Evolutionary conservation across 2,329 filamentous ascomycete species (phyloP), one percentile per base, ranked within the genome.

Genomic region (Xylaria sp.): DNA sequence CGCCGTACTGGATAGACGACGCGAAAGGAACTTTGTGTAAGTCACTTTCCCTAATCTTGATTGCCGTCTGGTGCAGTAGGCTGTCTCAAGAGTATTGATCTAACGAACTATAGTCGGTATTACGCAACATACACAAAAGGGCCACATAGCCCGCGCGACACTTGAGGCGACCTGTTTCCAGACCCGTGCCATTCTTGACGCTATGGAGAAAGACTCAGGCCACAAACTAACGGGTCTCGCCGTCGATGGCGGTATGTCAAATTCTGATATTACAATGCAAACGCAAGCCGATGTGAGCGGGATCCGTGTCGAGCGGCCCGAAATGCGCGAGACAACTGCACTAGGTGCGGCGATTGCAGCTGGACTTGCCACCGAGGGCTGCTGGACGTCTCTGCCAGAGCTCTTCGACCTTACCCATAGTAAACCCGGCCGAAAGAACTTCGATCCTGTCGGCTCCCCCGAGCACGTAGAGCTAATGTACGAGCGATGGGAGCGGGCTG

Each of bases 1-100:
- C 93, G 1, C 93, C 93, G 0, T 96, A 97, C 77, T 97, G 93
- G 93, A 94, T 96, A 64, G 92, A 96, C 73, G 91, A 96, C 77
- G 92, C 92, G 19, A 90, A 93, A 75, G 93, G 93, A 61, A 96
- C 93, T 4, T 87, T 95, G 58, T 93, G 85, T 88, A 79, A 78
- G 84, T 80, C 25, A 5, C 10, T 1, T 10, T 8, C 10, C 11
- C 17, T 29, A n/a, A 10, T 15, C 29, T 15, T 19, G n/a, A 23
- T 17, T 35, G 10, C 38, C 17, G 4, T 10, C 11, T 23, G 9
- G 31, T 27, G 31, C 9, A 19, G 25, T 10, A 27, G 4, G 13
- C 1, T 44, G 1, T 31, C 15, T 40, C 11, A 15, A 1, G 23
- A 6, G 19, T 3, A 3, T 51, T 29, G 23, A 61, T 67, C 70